Conservation (phyloP, 192 early-diverging fungal species). For the Geosiphon pyriformis region DNA sequence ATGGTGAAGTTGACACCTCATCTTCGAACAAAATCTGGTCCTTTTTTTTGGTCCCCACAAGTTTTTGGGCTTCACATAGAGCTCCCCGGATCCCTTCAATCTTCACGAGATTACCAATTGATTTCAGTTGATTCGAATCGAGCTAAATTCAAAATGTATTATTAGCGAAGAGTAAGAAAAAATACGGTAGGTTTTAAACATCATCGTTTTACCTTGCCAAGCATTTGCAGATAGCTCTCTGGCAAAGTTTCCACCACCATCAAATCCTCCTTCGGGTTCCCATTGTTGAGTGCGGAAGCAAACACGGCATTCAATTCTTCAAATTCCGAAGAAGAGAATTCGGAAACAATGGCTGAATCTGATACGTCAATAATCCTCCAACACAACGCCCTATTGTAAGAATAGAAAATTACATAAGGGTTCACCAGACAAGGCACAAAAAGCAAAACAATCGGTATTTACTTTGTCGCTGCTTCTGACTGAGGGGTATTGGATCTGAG, state of each 20-base stretch:
- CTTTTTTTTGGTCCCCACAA: not conserved
- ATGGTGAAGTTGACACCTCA: not conserved
- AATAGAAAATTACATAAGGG: constrained; percentile 11
- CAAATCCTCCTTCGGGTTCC: constrained; percentile 18
- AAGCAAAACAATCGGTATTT: constrained; percentile 16
- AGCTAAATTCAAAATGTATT: constrained; percentile 19
- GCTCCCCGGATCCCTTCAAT: constrained; percentile 18
- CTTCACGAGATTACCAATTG: constrained; percentile 19
- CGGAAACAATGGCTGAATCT: constrained; percentile 1
- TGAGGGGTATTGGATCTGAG: constrained; percentile 6
- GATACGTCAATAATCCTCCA: constrained; percentile 17
- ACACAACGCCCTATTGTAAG: constrained; percentile 15
- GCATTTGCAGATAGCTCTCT: constrained; percentile 21
- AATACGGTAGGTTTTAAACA: constrained; percentile 14
- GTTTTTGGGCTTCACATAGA: constrained; percentile 16
- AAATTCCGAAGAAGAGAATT: constrained; percentile 7
- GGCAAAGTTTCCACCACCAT: constrained; percentile 17
- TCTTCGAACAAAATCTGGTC: not conserved
- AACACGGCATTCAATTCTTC: constrained; percentile 14
- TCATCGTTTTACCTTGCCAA: constrained; percentile 19
- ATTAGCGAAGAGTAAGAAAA: not conserved
- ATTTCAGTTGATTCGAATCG: constrained; percentile 15
- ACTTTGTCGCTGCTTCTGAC: constrained; percentile 12
- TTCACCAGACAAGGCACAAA: not conserved
- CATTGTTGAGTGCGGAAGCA: constrained; percentile 7